Evolutionary conservation across 441 rosid genomes (phyloP), one percentile per base, ranked within the genome.

Genomic region (Bocquillonia castaneifolia): DNA sequence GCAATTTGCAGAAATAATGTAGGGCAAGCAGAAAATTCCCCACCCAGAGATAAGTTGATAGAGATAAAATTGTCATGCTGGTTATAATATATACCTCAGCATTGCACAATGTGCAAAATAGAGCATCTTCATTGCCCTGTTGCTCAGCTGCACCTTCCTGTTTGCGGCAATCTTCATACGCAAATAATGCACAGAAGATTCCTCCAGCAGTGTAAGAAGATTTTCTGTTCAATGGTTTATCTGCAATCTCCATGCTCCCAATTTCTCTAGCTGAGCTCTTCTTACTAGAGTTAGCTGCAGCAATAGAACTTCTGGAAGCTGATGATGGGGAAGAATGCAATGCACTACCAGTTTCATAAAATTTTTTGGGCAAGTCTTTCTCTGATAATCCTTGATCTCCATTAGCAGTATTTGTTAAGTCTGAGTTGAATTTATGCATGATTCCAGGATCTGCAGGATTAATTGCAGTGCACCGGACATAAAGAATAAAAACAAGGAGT

Each of bases 381-480:
- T 66, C 78, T 8, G 85, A 67, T 69, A 53, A 57, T 61, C 74
- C 70, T 76, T 83, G 78, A 44, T 74, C 72, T n/a, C 71, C 42
- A 72, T 77, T 84, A 32, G 85, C 78, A 69, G 82, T 85, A 74
- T 79, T 72, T 10, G 74, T 72, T 39, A 86, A 73, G 58, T 70
- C 57, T 56, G 78, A 68, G 74, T 72, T 80, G 78, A 78, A 78
- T 62, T 82, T 91, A 50, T 77, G 45, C 72, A 89, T 83, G 79
- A 93, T 88, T 63, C 96, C 96, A 70, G 96, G 93, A 82, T 93
- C 99, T 28, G 97, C 96, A 72, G 99, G 99, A 78, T 93, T 88
- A 56, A 93, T 91, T 61, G 92, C 97, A 53, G 97, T 87, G 81
- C 95, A 88, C 20, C 97, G 88, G 28, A 86, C 85, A 68, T 93